Evolutionary conservation across 768 basidiomycete genomes (phyloP), one percentile per base, ranked within the genome.

Genomic region (Calocera cornea): DNA sequence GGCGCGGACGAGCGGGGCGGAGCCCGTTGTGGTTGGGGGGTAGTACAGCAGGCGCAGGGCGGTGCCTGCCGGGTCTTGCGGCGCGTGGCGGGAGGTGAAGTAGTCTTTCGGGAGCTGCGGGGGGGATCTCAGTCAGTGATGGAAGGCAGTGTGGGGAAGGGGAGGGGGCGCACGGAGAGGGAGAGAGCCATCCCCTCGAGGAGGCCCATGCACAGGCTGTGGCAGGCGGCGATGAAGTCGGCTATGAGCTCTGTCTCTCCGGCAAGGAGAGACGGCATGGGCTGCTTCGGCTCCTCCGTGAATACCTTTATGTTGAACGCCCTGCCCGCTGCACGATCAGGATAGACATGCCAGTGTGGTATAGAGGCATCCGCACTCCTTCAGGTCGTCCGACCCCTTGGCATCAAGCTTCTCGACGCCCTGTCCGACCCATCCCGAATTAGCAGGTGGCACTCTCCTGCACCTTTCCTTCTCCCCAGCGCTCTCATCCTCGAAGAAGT

Each of bases 281-380:
- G 66, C 41, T 71, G 70, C 47, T 49, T 34, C 27, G 70, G 69
- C 64, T 65, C 44, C 11, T 50, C 49, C 2, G 50, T 40, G 34
- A 69, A 71, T 47, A 29, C 50, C 16, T 19, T 49, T 29, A 71
- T 69, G 47, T 71, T 71, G 65, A 69, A 71, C 16, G 69, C 70
- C 41, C 70, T 71, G 31, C 5, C 33, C 16, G 10, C 50, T 16
- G 24, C 54, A 14, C 31, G 29, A 19, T 44, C 2, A 33, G 19
- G 19, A n/a, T 3, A 29, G 5, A 2, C 3, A 49, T n/a, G 24
- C 34, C 2, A 34, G 63, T 67, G 19, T 34, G 22, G 65, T 34
- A 27, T 8, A 29, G 2, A 2, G 38, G 27, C 16, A 19, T 19
- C 27, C 63, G 29, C 24, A 71, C 70, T 71, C 70, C 41, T 71